Percentiles rank a stretch among this genome's conserved stretches.
Conservation (phyloP, 495 filamentous ascomycete species). For the Bacidia rubella region DNA sequence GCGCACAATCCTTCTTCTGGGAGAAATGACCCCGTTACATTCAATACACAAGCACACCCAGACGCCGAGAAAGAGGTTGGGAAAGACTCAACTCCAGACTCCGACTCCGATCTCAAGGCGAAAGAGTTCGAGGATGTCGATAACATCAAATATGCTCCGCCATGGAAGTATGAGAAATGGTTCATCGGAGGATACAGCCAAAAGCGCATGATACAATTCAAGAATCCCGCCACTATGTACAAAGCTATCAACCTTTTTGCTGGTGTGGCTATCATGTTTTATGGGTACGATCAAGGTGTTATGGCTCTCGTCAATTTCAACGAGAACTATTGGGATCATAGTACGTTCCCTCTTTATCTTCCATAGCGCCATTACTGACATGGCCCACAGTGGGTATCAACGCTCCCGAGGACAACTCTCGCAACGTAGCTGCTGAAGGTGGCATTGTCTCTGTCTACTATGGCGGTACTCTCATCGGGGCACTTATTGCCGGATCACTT, state of each 20-base stretch:
- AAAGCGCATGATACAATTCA: conserved; percentile 19
- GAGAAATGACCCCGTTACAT: neutral
- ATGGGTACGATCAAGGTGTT: conserved; percentile 27
- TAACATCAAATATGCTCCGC: conserved; percentile 13
- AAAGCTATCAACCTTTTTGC: conserved; percentile 20
- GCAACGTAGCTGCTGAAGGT: conserved; percentile 23
- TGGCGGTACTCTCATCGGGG: conserved; percentile 40
- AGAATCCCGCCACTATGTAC: conserved; percentile 21
- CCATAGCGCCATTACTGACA: neutral
- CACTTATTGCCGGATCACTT: conserved; percentile 37
- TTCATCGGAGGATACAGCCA: conserved; percentile 18
- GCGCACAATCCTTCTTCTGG: neutral
- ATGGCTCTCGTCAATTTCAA: conserved; percentile 30
- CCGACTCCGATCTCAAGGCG: neutral
- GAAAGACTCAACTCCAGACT: conserved; percentile 2
- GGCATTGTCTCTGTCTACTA: conserved; percentile 44
- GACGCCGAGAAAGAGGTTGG: neutral
- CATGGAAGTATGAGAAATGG: conserved; percentile 19
- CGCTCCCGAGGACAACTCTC: conserved; percentile 6
- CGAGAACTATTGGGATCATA: conserved; percentile 22
- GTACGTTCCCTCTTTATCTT: neutral
- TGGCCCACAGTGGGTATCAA: conserved; percentile 8
- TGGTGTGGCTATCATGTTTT: conserved; percentile 26
- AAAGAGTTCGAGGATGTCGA: conserved; percentile 11
- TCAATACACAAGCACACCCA: neutral